Evolutionary conservation across 805 yeast species (phyloP), one percentile per base, ranked within the genome.

Genomic region (Wickerhamomyces bovis): DNA sequence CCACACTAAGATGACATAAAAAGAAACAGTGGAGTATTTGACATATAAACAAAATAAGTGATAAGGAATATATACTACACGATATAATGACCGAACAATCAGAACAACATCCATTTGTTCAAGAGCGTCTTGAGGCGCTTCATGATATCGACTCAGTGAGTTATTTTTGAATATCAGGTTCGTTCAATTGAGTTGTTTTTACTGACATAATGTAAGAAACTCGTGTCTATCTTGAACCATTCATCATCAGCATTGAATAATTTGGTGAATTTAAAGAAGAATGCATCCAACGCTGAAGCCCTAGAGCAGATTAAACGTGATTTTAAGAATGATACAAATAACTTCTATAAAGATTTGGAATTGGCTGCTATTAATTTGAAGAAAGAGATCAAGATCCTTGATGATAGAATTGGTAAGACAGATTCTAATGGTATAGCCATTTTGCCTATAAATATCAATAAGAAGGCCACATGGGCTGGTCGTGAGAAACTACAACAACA

Each of bases 401-500:
- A 85, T 63, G 78, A 76, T 39, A 75, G 75, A 55, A 74, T 72
- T 30, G 81, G 78, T 11, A 74, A 72, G 6, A 70, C 71, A 33
- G 69, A 71, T 18, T 75, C 73, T 42, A 58, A 61, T 48, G 67
- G 65, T n/a, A 60, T 76, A 19, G 76, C 76, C 67, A 75, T 85
- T 36, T 68, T 85, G 23, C 94, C 95, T 1, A 74, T 85, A 3
- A 72, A 75, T 38, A 77, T 85, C 21, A 84, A 82, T 44, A 81
- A 81, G 52, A 83, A 83, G 66, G 87, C 89, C 31, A 78, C 86
- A 6, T 73, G 77, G 67, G 73, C 83, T 25, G 89, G 89, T 3
- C 67, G 69, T 36, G 73, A 69, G 52, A 83, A 84, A 60, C 67
- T 84, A 43, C 64, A 69, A 10, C 73, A 71, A 39, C 80, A 79